A percentile compares a stretch with the other conserved stretches of the same genome.
phyloP scores from a whole-genome alignment of 805 yeast genomes.

The Suhomyces faveliae region DNA sequence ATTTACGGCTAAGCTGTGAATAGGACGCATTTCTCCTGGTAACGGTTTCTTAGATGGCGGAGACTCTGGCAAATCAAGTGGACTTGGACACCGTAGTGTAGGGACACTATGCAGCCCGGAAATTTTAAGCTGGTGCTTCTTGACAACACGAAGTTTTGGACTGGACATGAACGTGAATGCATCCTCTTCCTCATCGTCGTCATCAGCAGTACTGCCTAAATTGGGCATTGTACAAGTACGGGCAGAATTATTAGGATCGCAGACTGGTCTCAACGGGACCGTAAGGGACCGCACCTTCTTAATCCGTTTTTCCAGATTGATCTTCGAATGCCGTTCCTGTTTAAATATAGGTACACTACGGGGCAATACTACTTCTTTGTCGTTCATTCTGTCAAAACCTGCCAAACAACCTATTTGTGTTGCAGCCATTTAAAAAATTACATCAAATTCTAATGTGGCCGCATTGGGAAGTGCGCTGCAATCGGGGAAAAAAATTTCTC shows the following conservation, averaged over 20 bases:
- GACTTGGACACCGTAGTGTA: neutral
- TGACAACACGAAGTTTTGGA: neutral
- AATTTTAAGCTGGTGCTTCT: neutral
- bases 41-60: neutral
- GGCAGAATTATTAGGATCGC: neutral
- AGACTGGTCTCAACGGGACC: neutral
- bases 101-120: neutral
- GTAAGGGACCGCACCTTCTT: neutral
- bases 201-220: neutral
- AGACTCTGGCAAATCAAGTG: neutral
- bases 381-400: neutral
- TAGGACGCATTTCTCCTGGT: neutral
- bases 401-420: slow-evolving; percentile 12
- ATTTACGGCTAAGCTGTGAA: neutral
- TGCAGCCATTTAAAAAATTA: slow-evolving; percentile 13
- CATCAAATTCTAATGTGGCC: neutral
- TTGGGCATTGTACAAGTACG: neutral
- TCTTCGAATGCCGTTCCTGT: neutral
- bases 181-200: neutral
- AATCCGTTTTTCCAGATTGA: neutral
- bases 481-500: neutral
- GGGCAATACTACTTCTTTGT: neutral
- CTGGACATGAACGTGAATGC: neutral
- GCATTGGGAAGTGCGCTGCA: slow-evolving; percentile 1
- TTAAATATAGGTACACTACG: neutral